These are phyloP conservation scores for Ehretia macrophylla DNA, from an alignment of 257 asterid species.

Conservation along the genomic window DNA sequence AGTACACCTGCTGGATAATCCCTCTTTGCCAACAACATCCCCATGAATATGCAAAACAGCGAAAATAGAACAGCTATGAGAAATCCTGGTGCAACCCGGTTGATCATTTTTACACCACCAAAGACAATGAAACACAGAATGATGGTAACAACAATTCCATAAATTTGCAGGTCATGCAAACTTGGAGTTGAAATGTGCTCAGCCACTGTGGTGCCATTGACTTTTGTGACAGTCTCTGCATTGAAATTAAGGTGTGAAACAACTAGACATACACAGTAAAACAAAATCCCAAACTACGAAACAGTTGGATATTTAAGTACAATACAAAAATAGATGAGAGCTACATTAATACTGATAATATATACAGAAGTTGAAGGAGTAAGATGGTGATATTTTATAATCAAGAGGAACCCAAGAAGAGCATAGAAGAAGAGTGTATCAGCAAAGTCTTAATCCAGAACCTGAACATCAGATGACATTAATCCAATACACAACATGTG, in stretches of 20 bases:
- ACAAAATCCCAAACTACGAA: too few relatives aligned
- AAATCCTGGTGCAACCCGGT: conserved; percentile 98
- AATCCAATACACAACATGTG: neutral
- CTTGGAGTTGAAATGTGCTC: conserved; percentile 88
- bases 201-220: conserved; percentile 72
- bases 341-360: neutral
- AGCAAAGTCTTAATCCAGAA: neutral
- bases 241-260: conserved; percentile 22
- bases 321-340: neutral
- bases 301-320: conserved; percentile 8
- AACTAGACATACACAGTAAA: neutral
- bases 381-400: neutral
- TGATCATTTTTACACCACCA: conserved; percentile 97
- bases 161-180: conserved; percentile 92
- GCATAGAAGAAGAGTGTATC: neutral
- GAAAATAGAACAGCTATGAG: conserved; percentile 87
- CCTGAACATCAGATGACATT: neutral
- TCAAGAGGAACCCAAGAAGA: neutral
- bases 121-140: conserved; percentile 91
- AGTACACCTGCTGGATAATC: conserved; percentile 69
- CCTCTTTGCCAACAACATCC: conserved; percentile 67
- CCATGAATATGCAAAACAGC: conserved; percentile 76
- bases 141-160: conserved; percentile 90
- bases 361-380: neutral
- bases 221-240: conserved; percentile 66